These are phyloP conservation scores for Artemisia argyi DNA, from an alignment of 129 eudicot species.

Conservation along the genomic window DNA sequence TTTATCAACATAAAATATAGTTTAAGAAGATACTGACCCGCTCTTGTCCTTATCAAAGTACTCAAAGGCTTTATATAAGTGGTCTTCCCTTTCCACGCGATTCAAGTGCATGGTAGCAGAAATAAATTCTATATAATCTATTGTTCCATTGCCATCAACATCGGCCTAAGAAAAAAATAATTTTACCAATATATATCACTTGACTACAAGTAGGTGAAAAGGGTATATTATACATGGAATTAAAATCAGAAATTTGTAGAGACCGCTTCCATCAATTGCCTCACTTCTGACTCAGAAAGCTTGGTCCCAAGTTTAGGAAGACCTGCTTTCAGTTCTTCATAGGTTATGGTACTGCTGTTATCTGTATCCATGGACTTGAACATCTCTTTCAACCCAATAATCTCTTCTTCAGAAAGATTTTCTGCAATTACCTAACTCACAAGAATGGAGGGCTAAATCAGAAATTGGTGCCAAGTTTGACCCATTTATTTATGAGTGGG, in stretches of 20 bases:
- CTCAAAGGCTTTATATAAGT: constrained; percentile 85
- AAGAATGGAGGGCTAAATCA: constrained; percentile 23
- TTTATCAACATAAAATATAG: constrained; percentile 2
- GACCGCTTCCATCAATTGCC: constrained; percentile 97
- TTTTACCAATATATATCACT: neutral
- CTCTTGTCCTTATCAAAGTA: constrained; percentile 90
- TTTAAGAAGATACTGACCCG: constrained; percentile 49
- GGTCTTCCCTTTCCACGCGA: constrained; percentile 92
- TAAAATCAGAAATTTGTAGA: neutral
- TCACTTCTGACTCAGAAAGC: constrained; percentile 89
- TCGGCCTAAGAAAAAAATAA: constrained; percentile 61
- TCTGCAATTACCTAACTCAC: constrained; percentile 82
- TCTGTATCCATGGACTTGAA: no score
- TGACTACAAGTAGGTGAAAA: constrained; percentile 3
- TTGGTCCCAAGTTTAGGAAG: constrained; percentile 90
- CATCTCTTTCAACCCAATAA: no score
- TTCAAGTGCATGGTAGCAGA: constrained; percentile 98
- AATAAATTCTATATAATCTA: constrained; percentile 90
- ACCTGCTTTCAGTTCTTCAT: constrained; percentile 91
- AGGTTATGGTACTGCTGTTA: constrained; percentile 55
- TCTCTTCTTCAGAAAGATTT: constrained; percentile 34
- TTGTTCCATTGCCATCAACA: constrained; percentile 96
- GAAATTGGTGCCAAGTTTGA: neutral
- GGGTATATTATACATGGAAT: neutral
- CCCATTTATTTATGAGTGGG: no score